A percentile compares a stretch with the other conserved stretches of the same genome.
Evolutionary conservation across 2,329 filamentous ascomycete species (phyloP).

Genomic region (Sclerotinia glacialis): DNA sequence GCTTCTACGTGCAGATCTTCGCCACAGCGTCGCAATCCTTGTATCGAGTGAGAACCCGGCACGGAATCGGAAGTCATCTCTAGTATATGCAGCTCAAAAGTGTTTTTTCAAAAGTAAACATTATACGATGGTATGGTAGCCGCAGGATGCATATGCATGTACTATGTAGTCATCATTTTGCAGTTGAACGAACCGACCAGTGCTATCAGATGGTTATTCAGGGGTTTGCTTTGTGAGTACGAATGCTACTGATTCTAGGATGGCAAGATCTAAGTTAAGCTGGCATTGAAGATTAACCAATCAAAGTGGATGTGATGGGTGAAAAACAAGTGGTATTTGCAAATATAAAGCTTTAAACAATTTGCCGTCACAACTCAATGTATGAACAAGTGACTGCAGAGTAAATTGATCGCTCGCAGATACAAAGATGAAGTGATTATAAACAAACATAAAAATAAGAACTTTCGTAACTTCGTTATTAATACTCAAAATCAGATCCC

Average conservation of each 20-base stretch:
- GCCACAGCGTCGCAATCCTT: too few species aligned
- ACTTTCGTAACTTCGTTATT: not conserved
- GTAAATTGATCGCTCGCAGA: not conserved
- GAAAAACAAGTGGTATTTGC: not conserved
- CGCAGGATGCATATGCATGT: not conserved
- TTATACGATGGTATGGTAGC: not conserved
- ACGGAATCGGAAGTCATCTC: not conserved
- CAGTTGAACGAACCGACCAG: not conserved
- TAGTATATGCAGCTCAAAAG: not conserved
- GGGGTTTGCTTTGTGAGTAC: not conserved
- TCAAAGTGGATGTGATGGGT: not conserved
- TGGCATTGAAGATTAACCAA: not conserved
- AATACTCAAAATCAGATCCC: not conserved
- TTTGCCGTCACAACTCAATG: not conserved
- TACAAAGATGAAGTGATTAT: not conserved
- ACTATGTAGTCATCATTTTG: not conserved
- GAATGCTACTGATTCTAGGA: not conserved
- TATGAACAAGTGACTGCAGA: conserved; percentile 4
- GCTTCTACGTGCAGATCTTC: not conserved
- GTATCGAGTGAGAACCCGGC: not conserved
- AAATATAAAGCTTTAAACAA: not conserved
- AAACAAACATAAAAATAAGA: not conserved
- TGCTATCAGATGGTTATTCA: not conserved
- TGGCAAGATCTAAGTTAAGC: not conserved
- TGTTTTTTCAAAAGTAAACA: not conserved